Conservation (phyloP, 495 filamentous ascomycete genomes). For the Neurospora sp. region DNA sequence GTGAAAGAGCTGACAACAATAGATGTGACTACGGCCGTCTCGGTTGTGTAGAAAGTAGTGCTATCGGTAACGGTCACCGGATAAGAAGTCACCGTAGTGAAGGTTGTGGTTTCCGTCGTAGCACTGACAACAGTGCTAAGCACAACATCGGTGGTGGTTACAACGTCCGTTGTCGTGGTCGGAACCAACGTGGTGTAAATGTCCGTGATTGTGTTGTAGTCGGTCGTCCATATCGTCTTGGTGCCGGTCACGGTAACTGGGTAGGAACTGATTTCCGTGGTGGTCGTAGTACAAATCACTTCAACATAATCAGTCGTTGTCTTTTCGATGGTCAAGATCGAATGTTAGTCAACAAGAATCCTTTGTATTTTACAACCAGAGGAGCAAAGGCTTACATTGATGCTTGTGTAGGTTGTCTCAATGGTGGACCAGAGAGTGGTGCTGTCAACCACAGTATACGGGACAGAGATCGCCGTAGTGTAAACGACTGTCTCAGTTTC, state of each 20-base stretch:
- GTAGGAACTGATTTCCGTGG: slow-evolving; percentile 5
- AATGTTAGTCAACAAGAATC: background rate
- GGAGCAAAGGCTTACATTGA: background rate
- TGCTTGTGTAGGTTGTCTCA: slow-evolving; percentile 2
- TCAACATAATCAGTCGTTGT: slow-evolving; percentile 1
- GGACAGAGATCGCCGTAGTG: slow-evolving; percentile 1
- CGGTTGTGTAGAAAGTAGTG: slow-evolving; percentile 11
- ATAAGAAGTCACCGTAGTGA: slow-evolving; percentile 11
- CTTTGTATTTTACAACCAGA: background rate
- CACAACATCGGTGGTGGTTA: slow-evolving; percentile 15
- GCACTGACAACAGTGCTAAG: slow-evolving; percentile 4
- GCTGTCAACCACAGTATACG: slow-evolving; percentile 4
- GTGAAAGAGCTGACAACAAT: slow-evolving; percentile 12
- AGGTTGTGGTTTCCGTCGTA: slow-evolving; percentile 18
- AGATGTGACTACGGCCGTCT: slow-evolving; percentile 8
- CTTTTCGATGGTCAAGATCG: background rate
- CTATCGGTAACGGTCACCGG: slow-evolving; percentile 13
- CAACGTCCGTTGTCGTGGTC: slow-evolving; percentile 13
- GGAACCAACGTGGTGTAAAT: slow-evolving; percentile 22
- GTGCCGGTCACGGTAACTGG: slow-evolving; percentile 15
- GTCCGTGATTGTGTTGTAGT: slow-evolving; percentile 11
- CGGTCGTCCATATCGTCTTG: slow-evolving; percentile 17
- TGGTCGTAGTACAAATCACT: slow-evolving; percentile 7
- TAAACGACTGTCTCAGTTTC: slow-evolving; percentile 2
- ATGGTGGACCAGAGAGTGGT: slow-evolving; percentile 5